A percentile compares a stretch with the other conserved stretches of the same genome.
These are phyloP conservation scores for Collybiopsis confluens DNA, from an alignment of 768 basidiomycete species.

Conservation along the genomic window DNA sequence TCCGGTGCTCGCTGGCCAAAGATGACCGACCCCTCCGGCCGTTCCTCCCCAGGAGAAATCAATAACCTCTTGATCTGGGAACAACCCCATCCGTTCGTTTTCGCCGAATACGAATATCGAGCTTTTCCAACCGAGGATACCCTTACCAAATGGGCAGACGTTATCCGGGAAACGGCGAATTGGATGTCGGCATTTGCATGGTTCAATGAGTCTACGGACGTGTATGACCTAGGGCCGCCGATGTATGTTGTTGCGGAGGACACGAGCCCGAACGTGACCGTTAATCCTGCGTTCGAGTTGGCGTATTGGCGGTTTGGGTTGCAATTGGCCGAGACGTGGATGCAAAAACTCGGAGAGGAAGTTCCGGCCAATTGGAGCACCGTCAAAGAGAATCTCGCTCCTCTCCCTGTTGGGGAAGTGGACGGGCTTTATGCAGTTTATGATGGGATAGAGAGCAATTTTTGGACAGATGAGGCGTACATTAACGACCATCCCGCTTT, in stretches of 20 bases:
- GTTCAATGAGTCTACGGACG: constrained; percentile 40
- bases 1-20: constrained; percentile 61
- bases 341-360: constrained; percentile 36
- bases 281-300: constrained; percentile 55
- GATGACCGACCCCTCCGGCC: constrained; percentile 58
- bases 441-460: constrained; percentile 47
- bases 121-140: constrained; percentile 33
- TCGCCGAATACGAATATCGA: constrained; percentile 56
- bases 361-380: constrained; percentile 38
- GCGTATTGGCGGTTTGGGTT: constrained; percentile 55
- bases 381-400: constrained; percentile 42
- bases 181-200: constrained; percentile 59
- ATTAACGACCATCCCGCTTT: constrained; percentile 58
- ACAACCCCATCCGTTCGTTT: constrained; percentile 55
- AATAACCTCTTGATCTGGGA: constrained; percentile 64
- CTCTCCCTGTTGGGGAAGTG: constrained; percentile 38
- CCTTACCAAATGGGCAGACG: constrained; percentile 45
- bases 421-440: constrained; percentile 50
- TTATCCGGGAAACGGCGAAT: constrained; percentile 51
- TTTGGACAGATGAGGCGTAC: constrained; percentile 47
- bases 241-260: constrained; percentile 56
- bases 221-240: constrained; percentile 57
- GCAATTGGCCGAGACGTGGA: constrained; percentile 44
- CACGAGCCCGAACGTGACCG: constrained; percentile 48
- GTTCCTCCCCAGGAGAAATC: constrained; percentile 55